Conservation (phyloP, 2,329 filamentous ascomycete genomes). For the Exserohilum rostratum region DNA sequence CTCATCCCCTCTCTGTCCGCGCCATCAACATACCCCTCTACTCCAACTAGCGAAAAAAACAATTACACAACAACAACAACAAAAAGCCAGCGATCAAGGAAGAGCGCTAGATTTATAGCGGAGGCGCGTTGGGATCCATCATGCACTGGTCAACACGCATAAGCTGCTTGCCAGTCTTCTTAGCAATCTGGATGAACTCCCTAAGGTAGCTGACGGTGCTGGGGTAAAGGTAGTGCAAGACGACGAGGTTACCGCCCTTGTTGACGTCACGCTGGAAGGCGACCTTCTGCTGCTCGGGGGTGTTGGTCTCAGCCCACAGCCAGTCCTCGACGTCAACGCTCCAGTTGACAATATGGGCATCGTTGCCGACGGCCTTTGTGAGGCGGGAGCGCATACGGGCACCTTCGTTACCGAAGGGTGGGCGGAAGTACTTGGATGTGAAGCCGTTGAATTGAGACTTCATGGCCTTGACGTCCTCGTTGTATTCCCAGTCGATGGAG, state of each 20-base stretch:
- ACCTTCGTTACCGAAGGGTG: slow-evolving; percentile 71
- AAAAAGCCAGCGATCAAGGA: no score
- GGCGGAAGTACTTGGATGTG: slow-evolving; percentile 65
- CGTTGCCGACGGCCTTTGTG: slow-evolving; percentile 54
- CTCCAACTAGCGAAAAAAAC: no score
- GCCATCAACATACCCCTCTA: no score
- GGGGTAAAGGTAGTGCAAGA: slow-evolving; percentile 72
- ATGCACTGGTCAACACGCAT: slow-evolving; percentile 73
- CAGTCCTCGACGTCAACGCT: slow-evolving; percentile 74
- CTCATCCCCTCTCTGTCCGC: no score
- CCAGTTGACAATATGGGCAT: slow-evolving; percentile 68
- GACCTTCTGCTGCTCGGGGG: slow-evolving; percentile 70
- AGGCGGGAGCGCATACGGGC: slow-evolving; percentile 69
- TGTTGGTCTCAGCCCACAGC: slow-evolving; percentile 67
- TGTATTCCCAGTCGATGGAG: slow-evolving; percentile 67
- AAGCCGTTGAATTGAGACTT: slow-evolving; percentile 44
- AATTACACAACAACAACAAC: no score
- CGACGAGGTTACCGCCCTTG: slow-evolving; percentile 68
- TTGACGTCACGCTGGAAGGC: slow-evolving; percentile 68
- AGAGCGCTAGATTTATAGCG: slow-evolving; percentile 5
- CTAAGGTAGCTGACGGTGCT: slow-evolving; percentile 68
- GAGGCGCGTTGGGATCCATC: slow-evolving; percentile 64
- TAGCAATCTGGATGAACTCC: slow-evolving; percentile 69
- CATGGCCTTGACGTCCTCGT: slow-evolving; percentile 61
- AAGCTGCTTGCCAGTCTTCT: slow-evolving; percentile 66